Evolutionary conservation across 202 grass and related monocot genomes (phyloP).

Genomic region (Cymbopogon flexuosus): DNA sequence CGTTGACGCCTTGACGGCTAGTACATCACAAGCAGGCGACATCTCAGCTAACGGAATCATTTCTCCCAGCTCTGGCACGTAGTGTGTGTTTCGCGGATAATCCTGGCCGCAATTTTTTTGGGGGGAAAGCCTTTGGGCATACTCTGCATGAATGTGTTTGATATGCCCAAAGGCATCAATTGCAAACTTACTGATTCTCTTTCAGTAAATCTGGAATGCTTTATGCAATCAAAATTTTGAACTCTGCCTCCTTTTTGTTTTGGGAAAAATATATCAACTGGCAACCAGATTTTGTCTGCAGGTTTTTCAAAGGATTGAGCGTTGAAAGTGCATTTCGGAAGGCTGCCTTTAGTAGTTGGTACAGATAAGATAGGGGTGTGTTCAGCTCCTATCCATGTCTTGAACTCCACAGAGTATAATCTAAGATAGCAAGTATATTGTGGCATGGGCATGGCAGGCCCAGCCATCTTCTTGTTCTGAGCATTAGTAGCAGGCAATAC

Average conservation of each 20-base stretch:
- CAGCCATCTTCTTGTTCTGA: background rate
- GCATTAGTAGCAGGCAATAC: slow-evolving; percentile 2
- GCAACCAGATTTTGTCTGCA: background rate
- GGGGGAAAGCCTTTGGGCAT: no score
- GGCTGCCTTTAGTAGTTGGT: slow-evolving; percentile 1
- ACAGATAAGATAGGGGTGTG: slow-evolving; percentile 23
- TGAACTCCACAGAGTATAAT: background rate
- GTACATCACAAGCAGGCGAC: slow-evolving; percentile 29
- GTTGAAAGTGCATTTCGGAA: background rate
- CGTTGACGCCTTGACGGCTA: slow-evolving; percentile 22
- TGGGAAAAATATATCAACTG: background rate
- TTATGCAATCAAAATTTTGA: background rate
- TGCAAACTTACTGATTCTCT: background rate
- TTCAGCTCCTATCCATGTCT: slow-evolving; percentile 31
- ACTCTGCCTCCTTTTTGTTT: background rate
- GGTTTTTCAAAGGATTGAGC: background rate
- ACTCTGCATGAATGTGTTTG: background rate
- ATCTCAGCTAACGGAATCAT: slow-evolving; percentile 53
- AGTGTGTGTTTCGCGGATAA: background rate
- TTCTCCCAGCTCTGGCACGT: slow-evolving; percentile 41
- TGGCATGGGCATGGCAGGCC: background rate
- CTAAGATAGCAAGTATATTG: background rate
- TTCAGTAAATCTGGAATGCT: background rate
- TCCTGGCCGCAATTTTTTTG: no score
- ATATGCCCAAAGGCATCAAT: background rate